Evolutionary conservation across 75 land plant genomes (phyloP), one percentile per base, ranked within the genome.

Genomic region (Selaginella moellendorffii): DNA sequence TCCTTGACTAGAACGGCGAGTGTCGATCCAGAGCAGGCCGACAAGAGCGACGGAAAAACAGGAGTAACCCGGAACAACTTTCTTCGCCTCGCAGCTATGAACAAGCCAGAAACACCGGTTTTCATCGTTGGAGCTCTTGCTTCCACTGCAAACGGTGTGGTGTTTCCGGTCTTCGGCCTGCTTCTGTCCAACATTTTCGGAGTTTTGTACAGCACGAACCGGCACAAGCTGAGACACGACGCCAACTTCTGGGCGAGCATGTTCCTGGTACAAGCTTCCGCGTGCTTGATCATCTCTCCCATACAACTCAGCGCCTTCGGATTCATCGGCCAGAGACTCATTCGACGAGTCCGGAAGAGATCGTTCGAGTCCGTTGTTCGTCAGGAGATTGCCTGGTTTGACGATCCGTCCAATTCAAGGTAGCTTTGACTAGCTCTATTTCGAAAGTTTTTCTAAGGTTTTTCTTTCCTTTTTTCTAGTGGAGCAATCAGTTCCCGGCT

Each of bases 101-200:
- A 56, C 24, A 56, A 56, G n/a, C 21, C 21, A 56, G 59, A 56
- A 56, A 56, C 23, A 21, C 59, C 59, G 25, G n/a, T 56, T 9
- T 56, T 56, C n/a, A 25, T 56, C 5, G 5, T 56, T 19, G 90
- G 90, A 31, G 63, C 78, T 17, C 0, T 81, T 24, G 83, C 72
- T 64, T 81, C 90, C 36, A 61, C 36, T 1, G 29, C 23, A 23
- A 74, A 72, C 72, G 92, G 92, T 0, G 27, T 63, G 0, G 65
- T 79, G 61, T 63, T 85, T 31, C 92, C 92, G 5, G 62, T 74
- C 9, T 85, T 78, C 67, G 85, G 82, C 27, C 54, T 85, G 23
- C 62, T 87, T 0, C 2, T 87, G 23, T 82, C 92, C 0, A 72
- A 62, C 28, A 76, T 82, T 8, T 78, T 87, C 54, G 71, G 67